Conservation (phyloP, 2,329 filamentous ascomycete genomes). For the Epichloe baconii region DNA sequence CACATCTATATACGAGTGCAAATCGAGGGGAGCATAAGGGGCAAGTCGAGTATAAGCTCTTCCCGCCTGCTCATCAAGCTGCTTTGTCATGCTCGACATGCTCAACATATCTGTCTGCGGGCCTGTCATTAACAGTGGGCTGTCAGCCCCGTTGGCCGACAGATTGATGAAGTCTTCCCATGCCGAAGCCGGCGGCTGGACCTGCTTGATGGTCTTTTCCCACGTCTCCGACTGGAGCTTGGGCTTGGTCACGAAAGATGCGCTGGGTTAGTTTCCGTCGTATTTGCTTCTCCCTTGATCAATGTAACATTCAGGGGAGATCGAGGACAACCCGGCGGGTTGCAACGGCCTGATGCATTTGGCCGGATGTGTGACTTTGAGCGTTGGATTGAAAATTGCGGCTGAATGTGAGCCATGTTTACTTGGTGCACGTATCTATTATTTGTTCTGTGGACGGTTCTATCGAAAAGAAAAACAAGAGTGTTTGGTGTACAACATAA, state of each 20-base stretch:
- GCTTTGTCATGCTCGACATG: slow-evolving; percentile 8
- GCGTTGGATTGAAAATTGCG: too few species aligned
- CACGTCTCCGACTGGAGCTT: slow-evolving; percentile 12
- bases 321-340: too few species aligned
- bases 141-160: slow-evolving; percentile 23
- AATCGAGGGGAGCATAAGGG: slow-evolving; percentile 26
- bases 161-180: slow-evolving; percentile 36
- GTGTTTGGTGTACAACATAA: too few species aligned
- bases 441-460: too few species aligned
- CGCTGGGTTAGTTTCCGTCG: not conserved
- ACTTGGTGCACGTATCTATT: too few species aligned
- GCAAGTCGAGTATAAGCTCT: slow-evolving; percentile 25
- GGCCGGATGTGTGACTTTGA: too few species aligned
- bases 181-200: slow-evolving; percentile 32
- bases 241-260: slow-evolving; percentile 15
- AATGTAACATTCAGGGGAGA: too few species aligned
- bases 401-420: too few species aligned
- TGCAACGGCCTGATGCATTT: too few species aligned
- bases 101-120: slow-evolving; percentile 29
- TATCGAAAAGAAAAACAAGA: too few species aligned
- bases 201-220: slow-evolving; percentile 16
- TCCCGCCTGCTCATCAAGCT: slow-evolving; percentile 12
- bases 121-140: slow-evolving; percentile 30
- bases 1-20: slow-evolving; percentile 28
- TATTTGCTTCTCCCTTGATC: too few species aligned